phyloP scores from a whole-genome alignment of 2,329 filamentous ascomycete species.

The Ascochyta koolunga region DNA sequence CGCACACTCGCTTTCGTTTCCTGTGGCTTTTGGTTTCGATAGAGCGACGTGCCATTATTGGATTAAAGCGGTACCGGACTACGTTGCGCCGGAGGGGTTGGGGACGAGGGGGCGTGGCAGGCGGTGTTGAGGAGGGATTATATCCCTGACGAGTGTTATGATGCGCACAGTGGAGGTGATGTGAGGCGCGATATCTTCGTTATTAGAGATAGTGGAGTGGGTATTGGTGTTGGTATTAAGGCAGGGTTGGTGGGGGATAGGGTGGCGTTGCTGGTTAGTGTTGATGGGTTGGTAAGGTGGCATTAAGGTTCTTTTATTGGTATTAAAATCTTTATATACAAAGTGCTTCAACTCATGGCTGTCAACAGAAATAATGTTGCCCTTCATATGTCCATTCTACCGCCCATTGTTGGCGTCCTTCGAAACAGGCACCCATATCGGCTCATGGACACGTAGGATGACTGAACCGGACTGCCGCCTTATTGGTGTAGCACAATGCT shows the following conservation, averaged over 20 bases:
- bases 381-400: too few relatives aligned
- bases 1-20: slow-evolving; percentile 24
- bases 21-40: slow-evolving; percentile 30
- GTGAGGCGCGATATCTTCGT: slow-evolving; percentile 32
- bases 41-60: slow-evolving; percentile 31
- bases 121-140: slow-evolving; percentile 19
- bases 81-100: slow-evolving; percentile 14
- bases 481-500: too few relatives aligned
- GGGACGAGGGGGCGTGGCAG: slow-evolving; percentile 19
- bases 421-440: too few relatives aligned
- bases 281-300: slow-evolving; percentile 31
- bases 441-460: too few relatives aligned
- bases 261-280: slow-evolving; percentile 25
- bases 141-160: slow-evolving; percentile 21
- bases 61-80: slow-evolving; percentile 25
- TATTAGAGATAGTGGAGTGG: slow-evolving; percentile 19
- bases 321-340: not conserved
- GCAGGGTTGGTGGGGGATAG: slow-evolving; percentile 28
- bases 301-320: slow-evolving; percentile 1
- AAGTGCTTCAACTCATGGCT: not conserved
- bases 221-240: slow-evolving; percentile 26
- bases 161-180: slow-evolving; percentile 21
- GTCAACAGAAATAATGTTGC: too few relatives aligned
- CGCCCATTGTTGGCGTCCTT: too few relatives aligned
- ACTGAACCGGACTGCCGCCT: too few relatives aligned